phyloP scores from a whole-genome alignment of 495 filamentous ascomycete species.

The Penicillium angulare region DNA sequence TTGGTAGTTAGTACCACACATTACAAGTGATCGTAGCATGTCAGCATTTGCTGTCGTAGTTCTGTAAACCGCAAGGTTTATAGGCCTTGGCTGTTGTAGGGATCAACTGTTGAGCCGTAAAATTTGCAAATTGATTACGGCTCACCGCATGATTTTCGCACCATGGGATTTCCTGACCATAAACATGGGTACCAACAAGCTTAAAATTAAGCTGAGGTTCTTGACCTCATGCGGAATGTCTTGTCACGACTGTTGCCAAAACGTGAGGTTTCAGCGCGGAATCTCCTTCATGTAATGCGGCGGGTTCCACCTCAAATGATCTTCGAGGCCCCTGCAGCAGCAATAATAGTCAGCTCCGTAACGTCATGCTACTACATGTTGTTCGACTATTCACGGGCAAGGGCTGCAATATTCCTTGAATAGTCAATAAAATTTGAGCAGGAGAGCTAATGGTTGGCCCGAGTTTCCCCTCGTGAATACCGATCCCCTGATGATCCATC shows the following conservation, averaged over 20 bases:
- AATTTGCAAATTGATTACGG: too few species aligned
- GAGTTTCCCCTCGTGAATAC: slow-evolving; percentile 16
- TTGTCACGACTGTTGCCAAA: slow-evolving; percentile 1
- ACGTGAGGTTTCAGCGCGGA: slow-evolving; percentile 10
- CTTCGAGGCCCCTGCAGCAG: not conserved
- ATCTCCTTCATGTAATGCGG: not conserved
- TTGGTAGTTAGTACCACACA: not conserved
- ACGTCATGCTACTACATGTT: slow-evolving; percentile 9
- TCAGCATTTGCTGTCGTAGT: too few species aligned
- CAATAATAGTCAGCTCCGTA: not conserved
- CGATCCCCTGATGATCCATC: slow-evolving; percentile 12
- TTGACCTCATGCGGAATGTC: slow-evolving; percentile 16
- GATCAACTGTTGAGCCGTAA: too few species aligned
- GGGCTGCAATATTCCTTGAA: too few species aligned
- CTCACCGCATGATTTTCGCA: too few species aligned
- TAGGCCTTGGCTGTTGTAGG: too few species aligned
- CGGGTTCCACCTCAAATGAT: not conserved
- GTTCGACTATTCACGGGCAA: too few species aligned
- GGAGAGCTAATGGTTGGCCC: slow-evolving; percentile 11
- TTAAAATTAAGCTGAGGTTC: not conserved
- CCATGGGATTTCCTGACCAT: not conserved
- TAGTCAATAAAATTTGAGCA: too few species aligned
- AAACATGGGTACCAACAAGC: not conserved
- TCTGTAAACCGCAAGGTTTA: too few species aligned
- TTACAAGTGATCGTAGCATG: too few species aligned